phyloP scores from a whole-genome alignment of 805 yeast genomes.

The Yamadazyma endophytica region DNA sequence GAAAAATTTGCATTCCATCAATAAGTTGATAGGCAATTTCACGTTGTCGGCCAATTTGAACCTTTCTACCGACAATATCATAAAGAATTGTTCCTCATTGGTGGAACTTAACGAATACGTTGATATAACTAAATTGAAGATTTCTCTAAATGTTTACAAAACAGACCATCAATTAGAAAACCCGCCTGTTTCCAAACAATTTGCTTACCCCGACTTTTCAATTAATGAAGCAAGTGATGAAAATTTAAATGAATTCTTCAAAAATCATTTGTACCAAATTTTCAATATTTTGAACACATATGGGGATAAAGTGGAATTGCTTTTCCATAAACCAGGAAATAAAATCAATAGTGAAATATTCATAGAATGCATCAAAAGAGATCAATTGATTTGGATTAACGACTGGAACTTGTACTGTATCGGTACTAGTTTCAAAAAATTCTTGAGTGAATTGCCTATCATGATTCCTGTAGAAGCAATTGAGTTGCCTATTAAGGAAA shows the following conservation, averaged over 20 bases:
- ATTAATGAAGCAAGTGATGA: slow-evolving; percentile 1
- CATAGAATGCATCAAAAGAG: slow-evolving; percentile 47
- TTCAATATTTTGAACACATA: slow-evolving; percentile 45
- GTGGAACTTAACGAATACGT: slow-evolving; percentile 55
- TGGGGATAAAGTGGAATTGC: slow-evolving; percentile 39
- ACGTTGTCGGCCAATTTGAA: slow-evolving; percentile 3
- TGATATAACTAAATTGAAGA: slow-evolving; percentile 73
- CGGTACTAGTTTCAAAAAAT: slow-evolving; percentile 42
- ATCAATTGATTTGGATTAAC: slow-evolving; percentile 49
- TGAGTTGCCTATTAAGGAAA: slow-evolving; percentile 50
- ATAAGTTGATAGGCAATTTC: slow-evolving; percentile 22
- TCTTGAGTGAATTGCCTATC: slow-evolving; percentile 53
- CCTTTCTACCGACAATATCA: slow-evolving; percentile 1
- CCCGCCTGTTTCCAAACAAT: no score
- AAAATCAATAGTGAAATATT: slow-evolving; percentile 42
- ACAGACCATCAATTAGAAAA: slow-evolving; percentile 55
- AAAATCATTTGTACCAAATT: slow-evolving; percentile 45
- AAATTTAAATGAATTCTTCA: slow-evolving; percentile 4
- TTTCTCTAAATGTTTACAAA: slow-evolving; percentile 70
- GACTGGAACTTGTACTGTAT: slow-evolving; percentile 56
- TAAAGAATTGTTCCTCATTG: slow-evolving; percentile 45
- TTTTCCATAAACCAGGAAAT: slow-evolving; percentile 58
- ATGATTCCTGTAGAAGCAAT: slow-evolving; percentile 50
- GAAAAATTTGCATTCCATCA: slow-evolving; percentile 23
- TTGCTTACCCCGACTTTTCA: no score